Evolutionary conservation across 2,329 filamentous ascomycete genomes (phyloP).

Genomic region (Aureobasidium sp.): DNA sequence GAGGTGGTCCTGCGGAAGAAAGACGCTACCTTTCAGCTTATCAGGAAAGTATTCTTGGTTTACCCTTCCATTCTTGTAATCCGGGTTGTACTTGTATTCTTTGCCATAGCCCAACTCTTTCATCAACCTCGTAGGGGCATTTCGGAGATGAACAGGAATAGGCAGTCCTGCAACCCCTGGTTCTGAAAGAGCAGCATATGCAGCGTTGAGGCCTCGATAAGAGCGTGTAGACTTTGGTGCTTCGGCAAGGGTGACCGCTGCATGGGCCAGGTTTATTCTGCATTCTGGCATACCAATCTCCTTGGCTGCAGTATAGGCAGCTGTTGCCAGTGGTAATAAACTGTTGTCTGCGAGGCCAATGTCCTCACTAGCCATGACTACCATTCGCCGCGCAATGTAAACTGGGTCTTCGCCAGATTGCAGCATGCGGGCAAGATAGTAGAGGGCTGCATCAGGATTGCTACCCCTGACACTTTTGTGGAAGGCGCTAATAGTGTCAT

Average conservation of each 20-base stretch:
- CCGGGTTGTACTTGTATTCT: slow-evolving; percentile 94
- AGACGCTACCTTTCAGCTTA: slow-evolving; percentile 58
- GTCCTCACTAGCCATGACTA: slow-evolving; percentile 92
- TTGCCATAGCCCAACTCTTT: slow-evolving; percentile 83
- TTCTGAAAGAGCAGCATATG: slow-evolving; percentile 68
- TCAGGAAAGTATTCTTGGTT: slow-evolving; percentile 87
- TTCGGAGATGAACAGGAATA: slow-evolving; percentile 79
- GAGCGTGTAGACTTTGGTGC: slow-evolving; percentile 81
- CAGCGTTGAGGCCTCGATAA: slow-evolving; percentile 75
- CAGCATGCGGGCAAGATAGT: slow-evolving; percentile 93
- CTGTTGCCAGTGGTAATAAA: slow-evolving; percentile 74
- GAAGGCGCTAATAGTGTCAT: slow-evolving; percentile 93
- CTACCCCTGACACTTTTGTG: slow-evolving; percentile 91
- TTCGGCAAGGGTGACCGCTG: slow-evolving; percentile 68
- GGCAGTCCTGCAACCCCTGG: slow-evolving; percentile 75
- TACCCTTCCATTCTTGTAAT: slow-evolving; percentile 74
- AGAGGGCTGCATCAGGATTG: slow-evolving; percentile 79
- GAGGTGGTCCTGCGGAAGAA: slow-evolving; percentile 73
- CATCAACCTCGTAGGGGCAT: slow-evolving; percentile 89
- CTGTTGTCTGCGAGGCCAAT: slow-evolving; percentile 82
- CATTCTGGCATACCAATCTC: slow-evolving; percentile 95
- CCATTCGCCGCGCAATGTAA: slow-evolving; percentile 84
- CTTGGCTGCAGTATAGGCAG: slow-evolving; percentile 78
- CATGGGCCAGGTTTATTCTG: slow-evolving; percentile 83
- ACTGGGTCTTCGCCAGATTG: slow-evolving; percentile 89